A percentile compares a stretch with the other conserved stretches of the same genome.
These are phyloP conservation scores for Periglandula ipomoeae DNA, from an alignment of 2,329 filamentous ascomycete genomes.

Conservation along the genomic window DNA sequence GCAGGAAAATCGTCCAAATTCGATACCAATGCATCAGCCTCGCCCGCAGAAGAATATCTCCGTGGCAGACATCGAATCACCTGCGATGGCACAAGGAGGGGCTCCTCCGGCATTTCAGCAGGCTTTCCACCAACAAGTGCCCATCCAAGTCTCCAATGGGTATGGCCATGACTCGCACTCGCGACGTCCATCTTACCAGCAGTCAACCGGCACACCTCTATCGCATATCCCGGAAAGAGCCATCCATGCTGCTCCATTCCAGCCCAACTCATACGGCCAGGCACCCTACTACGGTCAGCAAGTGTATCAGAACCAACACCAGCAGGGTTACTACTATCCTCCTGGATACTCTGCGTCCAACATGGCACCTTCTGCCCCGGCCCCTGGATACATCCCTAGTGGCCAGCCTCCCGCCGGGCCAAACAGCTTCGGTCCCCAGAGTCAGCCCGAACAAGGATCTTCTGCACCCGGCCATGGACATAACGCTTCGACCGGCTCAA, in stretches of 20 bases:
- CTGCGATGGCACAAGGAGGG: conserved; percentile 43
- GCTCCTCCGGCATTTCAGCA: conserved; percentile 72
- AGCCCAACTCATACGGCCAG: conserved; percentile 59
- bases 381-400: conserved; percentile 49
- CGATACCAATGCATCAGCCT: conserved; percentile 80
- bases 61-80: conserved; percentile 84
- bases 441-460: conserved; percentile 28
- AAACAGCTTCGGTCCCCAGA: conserved; percentile 32
- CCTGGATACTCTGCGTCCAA: conserved; percentile 37
- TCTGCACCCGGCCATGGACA: conserved; percentile 22
- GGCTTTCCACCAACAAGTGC: conserved; percentile 93
- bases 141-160: conserved; percentile 55
- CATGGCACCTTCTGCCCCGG: conserved; percentile 41
- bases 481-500: conserved; percentile 23
- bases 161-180: conserved; percentile 52
- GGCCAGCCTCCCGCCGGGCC: conserved; percentile 36
- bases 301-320: conserved; percentile 25
- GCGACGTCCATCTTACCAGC: conserved; percentile 61
- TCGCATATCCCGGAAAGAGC: conserved; percentile 90
- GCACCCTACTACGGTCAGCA: conserved; percentile 50
- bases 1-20: conserved; percentile 43
- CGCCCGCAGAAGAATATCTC: conserved; percentile 91
- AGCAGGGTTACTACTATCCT: conserved; percentile 62
- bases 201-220: conserved; percentile 68
- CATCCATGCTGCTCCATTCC: conserved; percentile 84